Conservation (phyloP, 176 grass and related monocot species). For the Ananas comosus region DNA sequence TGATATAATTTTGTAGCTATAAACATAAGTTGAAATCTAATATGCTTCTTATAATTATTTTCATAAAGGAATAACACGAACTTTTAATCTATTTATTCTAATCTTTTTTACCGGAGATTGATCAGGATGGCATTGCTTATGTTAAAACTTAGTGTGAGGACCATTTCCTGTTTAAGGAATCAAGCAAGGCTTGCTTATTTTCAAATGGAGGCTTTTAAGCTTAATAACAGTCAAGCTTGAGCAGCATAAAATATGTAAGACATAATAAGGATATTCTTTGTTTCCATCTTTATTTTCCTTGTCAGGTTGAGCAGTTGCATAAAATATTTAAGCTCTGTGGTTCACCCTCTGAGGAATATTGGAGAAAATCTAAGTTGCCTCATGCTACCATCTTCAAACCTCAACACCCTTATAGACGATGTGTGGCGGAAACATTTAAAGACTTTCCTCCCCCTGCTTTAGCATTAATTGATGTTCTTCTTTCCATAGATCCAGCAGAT, state of each 20-base stretch:
- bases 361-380: conserved; percentile 91
- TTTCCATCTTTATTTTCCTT: conserved; percentile 22
- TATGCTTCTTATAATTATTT: no score
- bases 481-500: conserved; percentile 89
- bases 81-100: no score
- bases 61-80: no score
- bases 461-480: conserved; percentile 79
- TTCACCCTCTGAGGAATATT: conserved; percentile 91
- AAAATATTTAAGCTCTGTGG: conserved; percentile 99
- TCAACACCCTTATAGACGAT: conserved; percentile 71
- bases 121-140: no score
- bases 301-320: conserved; percentile 94
- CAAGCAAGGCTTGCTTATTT: no score
- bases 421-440: conserved; percentile 82
- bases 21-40: no score
- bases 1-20: no score
- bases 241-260: neutral
- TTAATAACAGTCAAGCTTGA: neutral
- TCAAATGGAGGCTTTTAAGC: neutral
- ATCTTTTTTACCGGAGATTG: no score
- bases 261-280: neutral
- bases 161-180: no score
- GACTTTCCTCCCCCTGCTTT: conserved; percentile 74
- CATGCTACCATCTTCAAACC: conserved; percentile 99
- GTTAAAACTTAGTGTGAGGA: no score